phyloP scores from a whole-genome alignment of 2,329 filamentous ascomycete species.

The Aspergillus arachidicola region DNA sequence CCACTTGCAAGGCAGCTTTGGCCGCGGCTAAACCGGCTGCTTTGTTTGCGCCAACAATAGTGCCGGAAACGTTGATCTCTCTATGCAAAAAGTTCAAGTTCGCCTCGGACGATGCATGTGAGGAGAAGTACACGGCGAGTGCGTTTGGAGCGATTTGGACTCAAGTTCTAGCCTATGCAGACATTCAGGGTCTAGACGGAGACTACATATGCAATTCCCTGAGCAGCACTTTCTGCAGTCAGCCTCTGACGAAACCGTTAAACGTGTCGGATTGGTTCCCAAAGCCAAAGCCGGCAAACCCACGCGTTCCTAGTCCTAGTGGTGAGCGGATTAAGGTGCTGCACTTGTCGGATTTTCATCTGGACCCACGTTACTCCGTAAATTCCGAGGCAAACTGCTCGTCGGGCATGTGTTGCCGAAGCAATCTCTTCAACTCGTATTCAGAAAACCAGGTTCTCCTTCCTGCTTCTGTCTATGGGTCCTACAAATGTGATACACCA shows the following conservation, averaged over 20 bases:
- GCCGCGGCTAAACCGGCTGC: slow-evolving; percentile 55
- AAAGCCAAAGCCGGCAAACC: slow-evolving; percentile 56
- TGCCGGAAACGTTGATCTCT: slow-evolving; percentile 55
- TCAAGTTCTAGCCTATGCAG: slow-evolving; percentile 57
- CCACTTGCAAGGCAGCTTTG: slow-evolving; percentile 57
- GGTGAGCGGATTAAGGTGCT: slow-evolving; percentile 59
- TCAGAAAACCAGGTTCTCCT: slow-evolving; percentile 40
- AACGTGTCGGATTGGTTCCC: slow-evolving; percentile 53
- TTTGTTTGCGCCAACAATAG: slow-evolving; percentile 49
- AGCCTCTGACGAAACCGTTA: slow-evolving; percentile 48
- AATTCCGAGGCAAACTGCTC: slow-evolving; percentile 59
- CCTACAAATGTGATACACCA: slow-evolving; percentile 60
- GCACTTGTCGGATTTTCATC: slow-evolving; percentile 59
- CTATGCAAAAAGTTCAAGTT: slow-evolving; percentile 55
- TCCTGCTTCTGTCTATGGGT: slow-evolving; percentile 57
- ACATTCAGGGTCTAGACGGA: slow-evolving; percentile 58
- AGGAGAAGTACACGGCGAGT: slow-evolving; percentile 49
- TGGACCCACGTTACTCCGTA: slow-evolving; percentile 58
- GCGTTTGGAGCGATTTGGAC: slow-evolving; percentile 61
- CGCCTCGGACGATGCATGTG: slow-evolving; percentile 51
- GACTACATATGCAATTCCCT: slow-evolving; percentile 59
- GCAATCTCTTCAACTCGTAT: slow-evolving; percentile 41
- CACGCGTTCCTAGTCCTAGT: slow-evolving; percentile 49
- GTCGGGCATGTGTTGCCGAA: slow-evolving; percentile 55
- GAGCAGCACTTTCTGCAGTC: slow-evolving; percentile 51